Evolutionary conservation across 1,284 basidiomycete species (phyloP).

Genomic region (Leccinum variabile): DNA sequence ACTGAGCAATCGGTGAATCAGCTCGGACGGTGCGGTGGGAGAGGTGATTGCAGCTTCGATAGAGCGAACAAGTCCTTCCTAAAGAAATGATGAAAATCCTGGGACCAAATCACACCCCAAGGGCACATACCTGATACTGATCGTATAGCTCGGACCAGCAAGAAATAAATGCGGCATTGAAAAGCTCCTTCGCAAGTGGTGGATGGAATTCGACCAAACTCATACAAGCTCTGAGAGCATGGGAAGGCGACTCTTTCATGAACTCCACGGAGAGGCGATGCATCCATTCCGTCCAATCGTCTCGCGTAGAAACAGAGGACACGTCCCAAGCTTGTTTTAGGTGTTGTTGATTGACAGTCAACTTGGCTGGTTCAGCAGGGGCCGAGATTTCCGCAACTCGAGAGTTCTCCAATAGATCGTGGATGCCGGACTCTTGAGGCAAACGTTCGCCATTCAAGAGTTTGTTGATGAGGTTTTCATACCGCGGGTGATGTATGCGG

Average conservation of each 20-base stretch:
- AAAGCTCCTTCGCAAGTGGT: conserved; percentile 91
- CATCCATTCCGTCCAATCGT: conserved; percentile 98
- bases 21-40: conserved; percentile 78
- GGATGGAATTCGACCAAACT: conserved; percentile 91
- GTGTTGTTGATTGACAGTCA: conserved; percentile 97
- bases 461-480: conserved; percentile 88
- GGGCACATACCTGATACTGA: conserved; percentile 77
- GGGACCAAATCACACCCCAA: neutral
- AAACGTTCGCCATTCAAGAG: conserved; percentile 91
- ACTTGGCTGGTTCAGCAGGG: conserved; percentile 82
- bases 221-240: conserved; percentile 95
- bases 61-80: conserved; percentile 92
- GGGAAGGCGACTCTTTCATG: conserved; percentile 97
- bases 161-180: conserved; percentile 98
- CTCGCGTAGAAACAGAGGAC: conserved; percentile 74
- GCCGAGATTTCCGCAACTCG: conserved; percentile 71
- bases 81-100: conserved; percentile 13
- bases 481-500: conserved; percentile 81
- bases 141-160: conserved; percentile 98
- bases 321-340: conserved; percentile 97
- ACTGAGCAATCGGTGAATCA: conserved; percentile 93
- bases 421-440: conserved; percentile 68
- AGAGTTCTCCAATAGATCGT: conserved; percentile 63
- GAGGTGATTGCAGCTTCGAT: conserved; percentile 90
- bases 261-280: conserved; percentile 92